Base-by-base conservation (phyloP, 306 rosid genomes). In the Fragaria ananassa region DNA sequence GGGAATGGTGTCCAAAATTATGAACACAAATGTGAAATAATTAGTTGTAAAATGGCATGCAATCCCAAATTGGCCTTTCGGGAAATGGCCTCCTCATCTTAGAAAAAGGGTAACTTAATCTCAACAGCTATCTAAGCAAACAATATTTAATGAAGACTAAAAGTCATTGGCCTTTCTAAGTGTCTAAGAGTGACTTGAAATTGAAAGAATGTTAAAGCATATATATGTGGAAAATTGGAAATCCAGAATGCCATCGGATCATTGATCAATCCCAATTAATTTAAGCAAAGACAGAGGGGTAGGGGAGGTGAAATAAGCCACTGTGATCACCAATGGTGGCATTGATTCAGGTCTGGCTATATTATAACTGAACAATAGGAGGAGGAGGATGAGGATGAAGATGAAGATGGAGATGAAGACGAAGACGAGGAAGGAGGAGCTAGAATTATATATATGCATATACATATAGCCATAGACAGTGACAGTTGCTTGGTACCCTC, bases 341-440 rank as follows among this genome's bases (percentile, higher is more conserved):
- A 83, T 82, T 88, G 84, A 91, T 91, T 88, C 95, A 91, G 93
- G 91, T 89, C 85, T 80, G 79, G 71, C 89, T 78, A 84, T 57
- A 63, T 34, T 64, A 9, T 62, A 64, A 34, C 45, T 18, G 45
- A 64, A 64, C 45, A 64, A 47, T 35, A 7, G 10, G 19, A 5
- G 6, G 25, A 35, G 15, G 25, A 25, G 18, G 39, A 54, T 27
- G 51, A 25, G 1, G 25, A 18, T 44, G 47, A 44, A 44, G 47
- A 44, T 10, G 39, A 13, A 31, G 35, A 31, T 0, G 45, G 12
- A 8, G 39, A 54, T 1, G 51, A 25, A 5, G 25, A 18, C 9
- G 47, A 44, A 10, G 47, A 44, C 11, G 39, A 62, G 44, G 21
- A 13, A n/a, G 65, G 64, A 58, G n/a, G 66, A 79, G 78, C 85